A percentile compares a stretch with the other conserved stretches of the same genome.
phyloP scores from a whole-genome alignment of 1,139 yeast species.

The Protomyces lactucae-debilis region DNA sequence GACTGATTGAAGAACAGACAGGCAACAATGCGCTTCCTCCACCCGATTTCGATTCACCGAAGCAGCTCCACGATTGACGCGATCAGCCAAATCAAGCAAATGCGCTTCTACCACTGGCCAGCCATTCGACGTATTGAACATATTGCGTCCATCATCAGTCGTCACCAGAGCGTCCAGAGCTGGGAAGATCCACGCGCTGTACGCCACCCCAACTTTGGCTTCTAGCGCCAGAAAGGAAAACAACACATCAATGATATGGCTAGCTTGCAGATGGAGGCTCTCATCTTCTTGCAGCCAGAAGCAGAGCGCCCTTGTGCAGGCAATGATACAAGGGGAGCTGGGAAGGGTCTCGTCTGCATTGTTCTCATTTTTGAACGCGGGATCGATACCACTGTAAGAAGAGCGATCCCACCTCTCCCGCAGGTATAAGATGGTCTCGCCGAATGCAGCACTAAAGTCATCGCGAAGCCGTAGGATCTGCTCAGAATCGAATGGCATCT shows the following conservation, averaged over 20 bases:
- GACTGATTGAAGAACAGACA: background rate
- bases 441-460: constrained; percentile 12
- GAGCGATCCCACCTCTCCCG: constrained; percentile 13
- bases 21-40: background rate
- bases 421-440: constrained; percentile 12
- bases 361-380: background rate
- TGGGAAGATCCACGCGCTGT: constrained; percentile 17
- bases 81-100: background rate
- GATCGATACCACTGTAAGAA: background rate
- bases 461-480: constrained; percentile 11
- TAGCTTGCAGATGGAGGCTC: constrained; percentile 10
- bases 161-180: constrained; percentile 11
- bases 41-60: background rate
- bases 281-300: constrained; percentile 20
- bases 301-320: constrained; percentile 4
- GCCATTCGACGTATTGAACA: constrained; percentile 3
- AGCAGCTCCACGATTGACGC: background rate
- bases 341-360: background rate
- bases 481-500: background rate
- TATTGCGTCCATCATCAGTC: constrained; percentile 16
- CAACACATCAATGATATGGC: constrained; percentile 17
- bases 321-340: background rate
- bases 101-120: constrained; percentile 1
- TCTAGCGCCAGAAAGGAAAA: constrained; percentile 5
- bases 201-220: background rate